Conservation (phyloP, 2,329 filamentous ascomycete species). For the Calonectria multiphialidica region DNA sequence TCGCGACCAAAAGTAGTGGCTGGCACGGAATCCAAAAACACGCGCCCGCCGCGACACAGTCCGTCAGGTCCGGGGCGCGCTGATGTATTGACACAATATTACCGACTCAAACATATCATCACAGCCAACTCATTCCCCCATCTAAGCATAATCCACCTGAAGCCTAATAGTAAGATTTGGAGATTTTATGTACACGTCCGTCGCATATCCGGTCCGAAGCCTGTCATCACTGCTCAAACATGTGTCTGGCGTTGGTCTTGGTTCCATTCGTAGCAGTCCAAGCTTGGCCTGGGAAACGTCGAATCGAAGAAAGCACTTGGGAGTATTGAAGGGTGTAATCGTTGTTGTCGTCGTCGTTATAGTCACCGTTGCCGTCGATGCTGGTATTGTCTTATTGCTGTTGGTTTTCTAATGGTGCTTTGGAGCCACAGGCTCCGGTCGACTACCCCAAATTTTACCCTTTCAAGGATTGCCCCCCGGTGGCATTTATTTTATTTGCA, state of each 20-base stretch:
- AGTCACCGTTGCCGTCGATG: constrained; percentile 4
- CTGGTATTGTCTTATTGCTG: constrained; percentile 20
- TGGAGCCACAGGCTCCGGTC: constrained; percentile 19
- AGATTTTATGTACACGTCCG: constrained; percentile 40
- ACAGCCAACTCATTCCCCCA: constrained; percentile 25
- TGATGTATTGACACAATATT: constrained; percentile 36
- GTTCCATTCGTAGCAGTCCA: not conserved
- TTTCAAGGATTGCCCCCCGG: constrained; percentile 11
- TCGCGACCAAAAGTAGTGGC: not conserved
- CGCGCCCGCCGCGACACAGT: constrained; percentile 10
- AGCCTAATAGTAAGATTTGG: constrained; percentile 33
- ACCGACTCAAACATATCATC: constrained; percentile 39
- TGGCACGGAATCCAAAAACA: constrained; percentile 15
- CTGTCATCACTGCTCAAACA: constrained; percentile 8
- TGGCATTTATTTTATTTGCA: constrained; percentile 18
- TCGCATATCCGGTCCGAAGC: constrained; percentile 22
- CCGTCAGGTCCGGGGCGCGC: constrained; percentile 11
- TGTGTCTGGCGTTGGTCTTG: not conserved
- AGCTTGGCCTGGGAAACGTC: constrained; percentile 17
- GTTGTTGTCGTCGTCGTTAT: constrained; percentile 12
- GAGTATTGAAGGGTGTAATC: constrained; percentile 27
- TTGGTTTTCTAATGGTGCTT: constrained; percentile 17
- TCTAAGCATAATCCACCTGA: constrained; percentile 30
- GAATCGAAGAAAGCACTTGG: constrained; percentile 27
- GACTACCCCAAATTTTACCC: constrained; percentile 20